Conservation (phyloP, 139 green algal species). For the Micromonas pusilla region DNA sequence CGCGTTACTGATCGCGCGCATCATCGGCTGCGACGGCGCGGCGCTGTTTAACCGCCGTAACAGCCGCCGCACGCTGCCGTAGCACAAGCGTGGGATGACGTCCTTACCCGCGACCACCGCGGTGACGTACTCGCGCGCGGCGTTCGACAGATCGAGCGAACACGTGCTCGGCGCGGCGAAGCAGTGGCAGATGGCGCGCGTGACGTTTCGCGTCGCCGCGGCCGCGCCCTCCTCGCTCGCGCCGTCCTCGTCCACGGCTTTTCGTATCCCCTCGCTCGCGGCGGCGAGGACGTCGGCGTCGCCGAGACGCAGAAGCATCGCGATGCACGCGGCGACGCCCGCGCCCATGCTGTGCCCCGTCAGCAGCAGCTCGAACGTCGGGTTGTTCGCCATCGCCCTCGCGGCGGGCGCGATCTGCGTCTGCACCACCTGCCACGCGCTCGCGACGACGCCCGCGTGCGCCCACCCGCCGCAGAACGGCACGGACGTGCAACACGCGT, state of each 20-base stretch:
- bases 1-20: background rate
- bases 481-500: background rate
- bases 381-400: conserved; percentile 7
- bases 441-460: conserved; percentile 26
- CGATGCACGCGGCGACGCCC: conserved; percentile 26
- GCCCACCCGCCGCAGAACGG: conserved; percentile 30
- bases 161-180: conserved; percentile 1
- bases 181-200: background rate
- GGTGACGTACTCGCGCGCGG: conserved; percentile 14
- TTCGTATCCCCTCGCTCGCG: background rate
- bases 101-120: conserved; percentile 29
- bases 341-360: conserved; percentile 35
- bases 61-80: conserved; percentile 23
- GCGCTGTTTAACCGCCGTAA: conserved; percentile 19
- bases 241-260: background rate
- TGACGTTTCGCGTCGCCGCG: conserved; percentile 3
- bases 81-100: conserved; percentile 31
- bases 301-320: conserved; percentile 30
- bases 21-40: conserved; percentile 14
- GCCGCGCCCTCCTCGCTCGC: background rate
- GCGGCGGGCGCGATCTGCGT: conserved; percentile 4
- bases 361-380: conserved; percentile 22
- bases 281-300: conserved; percentile 15
- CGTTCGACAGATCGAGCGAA: background rate
- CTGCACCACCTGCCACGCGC: conserved; percentile 20